Evolutionary conservation across 2,329 filamentous ascomycete genomes (phyloP).

Genomic region (Monilinia fructigena): DNA sequence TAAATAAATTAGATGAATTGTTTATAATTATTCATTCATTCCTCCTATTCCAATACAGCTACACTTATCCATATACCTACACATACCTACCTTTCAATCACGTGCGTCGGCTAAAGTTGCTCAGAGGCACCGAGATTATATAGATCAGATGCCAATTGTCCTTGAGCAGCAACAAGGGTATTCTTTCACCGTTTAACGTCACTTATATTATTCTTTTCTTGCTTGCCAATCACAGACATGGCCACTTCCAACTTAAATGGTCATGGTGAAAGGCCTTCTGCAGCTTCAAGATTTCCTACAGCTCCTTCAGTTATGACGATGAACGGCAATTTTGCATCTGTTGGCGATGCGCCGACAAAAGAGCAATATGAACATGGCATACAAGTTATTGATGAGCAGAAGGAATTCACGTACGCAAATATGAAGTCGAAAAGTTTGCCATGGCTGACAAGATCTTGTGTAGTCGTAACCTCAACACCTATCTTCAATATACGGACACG

Average conservation of each 20-base stretch:
- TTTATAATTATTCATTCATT: not conserved
- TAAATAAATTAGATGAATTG: not conserved
- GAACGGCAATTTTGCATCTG: constrained; percentile 79
- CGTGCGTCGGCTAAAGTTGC: constrained; percentile 14
- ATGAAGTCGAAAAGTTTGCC: constrained; percentile 7
- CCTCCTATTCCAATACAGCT: not conserved
- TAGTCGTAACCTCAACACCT: constrained; percentile 75
- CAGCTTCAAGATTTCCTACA: constrained; percentile 37
- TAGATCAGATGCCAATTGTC: constrained; percentile 23
- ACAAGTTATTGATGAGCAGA: constrained; percentile 94
- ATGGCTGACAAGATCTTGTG: constrained; percentile 28
- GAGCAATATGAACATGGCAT: constrained; percentile 86
- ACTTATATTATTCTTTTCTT: constrained; percentile 11
- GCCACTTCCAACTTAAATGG: constrained; percentile 35
- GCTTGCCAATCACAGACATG: constrained; percentile 24
- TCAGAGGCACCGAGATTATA: not conserved
- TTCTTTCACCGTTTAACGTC: constrained; percentile 15
- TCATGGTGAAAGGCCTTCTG: constrained; percentile 35
- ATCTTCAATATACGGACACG: constrained; percentile 76
- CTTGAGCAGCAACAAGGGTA: constrained; percentile 20
- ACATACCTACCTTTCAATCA: not conserved
- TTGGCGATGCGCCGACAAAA: constrained; percentile 63
- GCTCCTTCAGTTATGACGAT: constrained; percentile 47
- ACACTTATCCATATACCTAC: not conserved
- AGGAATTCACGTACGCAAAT: constrained; percentile 83